These are phyloP conservation scores for Clarireedia hainanense DNA, from an alignment of 2,329 filamentous ascomycete genomes.

Conservation along the genomic window DNA sequence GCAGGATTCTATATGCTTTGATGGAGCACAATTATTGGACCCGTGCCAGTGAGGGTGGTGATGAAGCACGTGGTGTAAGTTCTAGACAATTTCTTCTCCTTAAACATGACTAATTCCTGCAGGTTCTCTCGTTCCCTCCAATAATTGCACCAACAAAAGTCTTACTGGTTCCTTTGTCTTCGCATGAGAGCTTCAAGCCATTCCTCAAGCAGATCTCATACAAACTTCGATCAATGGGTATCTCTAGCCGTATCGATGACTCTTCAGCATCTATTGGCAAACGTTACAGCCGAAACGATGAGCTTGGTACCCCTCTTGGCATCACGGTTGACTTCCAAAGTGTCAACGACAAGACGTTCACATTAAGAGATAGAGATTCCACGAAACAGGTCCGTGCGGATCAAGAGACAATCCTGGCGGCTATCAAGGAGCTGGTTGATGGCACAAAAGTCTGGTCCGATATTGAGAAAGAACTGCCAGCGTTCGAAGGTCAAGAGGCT, in stretches of 20 bases:
- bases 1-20: conserved; percentile 84
- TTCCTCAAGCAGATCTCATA: conserved; percentile 64
- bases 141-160: conserved; percentile 91
- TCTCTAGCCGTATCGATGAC: conserved; percentile 83
- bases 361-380: conserved; percentile 81
- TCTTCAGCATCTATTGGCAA: conserved; percentile 90
- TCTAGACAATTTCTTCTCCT: neutral
- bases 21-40: conserved; percentile 97
- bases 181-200: conserved; percentile 73
- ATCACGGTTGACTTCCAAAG: conserved; percentile 97
- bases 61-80: conserved; percentile 82
- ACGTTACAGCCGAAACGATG: conserved; percentile 90
- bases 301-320: conserved; percentile 88
- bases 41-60: conserved; percentile 58
- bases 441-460: conserved; percentile 55
- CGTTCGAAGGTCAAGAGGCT: conserved; percentile 70
- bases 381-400: conserved; percentile 84
- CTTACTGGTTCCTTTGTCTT: conserved; percentile 80
- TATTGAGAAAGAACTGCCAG: conserved; percentile 68
- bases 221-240: conserved; percentile 65
- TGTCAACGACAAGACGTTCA: conserved; percentile 77
- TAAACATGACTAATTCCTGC: conserved; percentile 10
- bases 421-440: conserved; percentile 46
- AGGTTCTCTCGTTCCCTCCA: conserved; percentile 68
- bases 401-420: conserved; percentile 70